Evolutionary conservation across 2,329 filamentous ascomycete genomes (phyloP), one percentile per base, ranked within the genome.

Genomic region (Emericellopsis cladophorae): DNA sequence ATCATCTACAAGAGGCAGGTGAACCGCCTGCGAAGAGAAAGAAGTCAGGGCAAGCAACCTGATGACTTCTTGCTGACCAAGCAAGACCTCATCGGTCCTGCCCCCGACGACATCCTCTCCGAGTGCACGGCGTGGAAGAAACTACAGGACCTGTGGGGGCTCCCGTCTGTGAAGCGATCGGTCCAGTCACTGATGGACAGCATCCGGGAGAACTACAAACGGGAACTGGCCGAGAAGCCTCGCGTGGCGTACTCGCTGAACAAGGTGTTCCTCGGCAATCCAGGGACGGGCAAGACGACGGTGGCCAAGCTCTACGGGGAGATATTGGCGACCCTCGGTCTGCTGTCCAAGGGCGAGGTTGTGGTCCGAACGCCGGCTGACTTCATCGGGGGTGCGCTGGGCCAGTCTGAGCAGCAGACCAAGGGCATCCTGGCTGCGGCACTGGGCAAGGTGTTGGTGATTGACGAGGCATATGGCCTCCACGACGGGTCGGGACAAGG

Each of bases 211-310:
- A 81, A 81, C 47, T 79, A 79, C 45, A 43, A 64, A 2, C 60
- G 74, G 3, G 77, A 81, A 45, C 49, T 80, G 0, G 40, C 62
- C 1, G 75, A 78, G 43, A 58, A 71, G 48, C 58, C 61, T 0
- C 53, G 66, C 0, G 51, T 79, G 0, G 54, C 71, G 31, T 65
- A 68, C 21, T 69, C 63, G 1, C 58, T 79, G 0, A 81, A 80
- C 49, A 59, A 64, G 4, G 66, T 79, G 14, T 79, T 82, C 44
- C 52, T 80, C 2, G 78, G 78, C 1, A 66, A 64, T 5, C 77
- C 78, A 0, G 77, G 78, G 0, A 81, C 77, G 1, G 77, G 78
- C 0, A 81, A 81, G 50, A 81, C 76, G 0, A 70, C 73, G 0
- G 74, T 81, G 0, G 77, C 73, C 0, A 79, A 77, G 47, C 55